These are phyloP conservation scores for Cornus kousa DNA, from an alignment of 148 eudicot genomes.

Conservation along the genomic window DNA sequence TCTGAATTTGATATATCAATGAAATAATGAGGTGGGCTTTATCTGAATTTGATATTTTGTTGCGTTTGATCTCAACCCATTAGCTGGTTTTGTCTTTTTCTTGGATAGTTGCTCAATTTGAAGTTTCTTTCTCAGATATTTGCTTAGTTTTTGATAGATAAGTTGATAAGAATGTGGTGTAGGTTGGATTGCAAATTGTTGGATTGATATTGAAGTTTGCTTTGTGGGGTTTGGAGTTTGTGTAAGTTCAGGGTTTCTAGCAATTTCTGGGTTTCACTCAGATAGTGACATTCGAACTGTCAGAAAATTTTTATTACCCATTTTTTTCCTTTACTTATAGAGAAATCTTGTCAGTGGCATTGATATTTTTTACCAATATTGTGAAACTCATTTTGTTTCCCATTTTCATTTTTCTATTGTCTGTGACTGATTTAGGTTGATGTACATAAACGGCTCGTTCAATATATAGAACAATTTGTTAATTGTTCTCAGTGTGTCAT, in stretches of 20 bases:
- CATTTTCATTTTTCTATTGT: neutral
- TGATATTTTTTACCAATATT: conserved; percentile 1
- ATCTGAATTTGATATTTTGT: neutral
- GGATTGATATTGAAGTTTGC: conserved; percentile 22
- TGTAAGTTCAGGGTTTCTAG: conserved; percentile 28
- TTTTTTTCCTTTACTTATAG: neutral
- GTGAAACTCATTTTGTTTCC: neutral
- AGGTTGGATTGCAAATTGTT: conserved; percentile 28
- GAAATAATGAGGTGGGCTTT: neutral
- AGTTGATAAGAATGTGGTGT: conserved; percentile 39
- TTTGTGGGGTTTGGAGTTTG: conserved; percentile 23
- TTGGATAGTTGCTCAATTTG: conserved; percentile 9
- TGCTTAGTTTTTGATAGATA: conserved; percentile 12
- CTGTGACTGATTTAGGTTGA: neutral
- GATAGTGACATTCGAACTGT: conserved; percentile 12
- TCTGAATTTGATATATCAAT: too few species aligned
- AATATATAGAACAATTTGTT: neutral
- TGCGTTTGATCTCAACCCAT: conserved; percentile 3
- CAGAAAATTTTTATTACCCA: conserved; percentile 4
- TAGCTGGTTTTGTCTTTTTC: neutral
- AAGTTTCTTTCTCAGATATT: conserved; percentile 25
- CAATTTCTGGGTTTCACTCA: conserved; percentile 28
- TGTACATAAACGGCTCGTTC: neutral
- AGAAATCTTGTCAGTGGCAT: neutral
- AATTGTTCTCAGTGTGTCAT: neutral